Evolutionary conservation across 2,329 filamentous ascomycete species (phyloP), one percentile per base, ranked within the genome.

Genomic region (Karstenula rhodostoma): DNA sequence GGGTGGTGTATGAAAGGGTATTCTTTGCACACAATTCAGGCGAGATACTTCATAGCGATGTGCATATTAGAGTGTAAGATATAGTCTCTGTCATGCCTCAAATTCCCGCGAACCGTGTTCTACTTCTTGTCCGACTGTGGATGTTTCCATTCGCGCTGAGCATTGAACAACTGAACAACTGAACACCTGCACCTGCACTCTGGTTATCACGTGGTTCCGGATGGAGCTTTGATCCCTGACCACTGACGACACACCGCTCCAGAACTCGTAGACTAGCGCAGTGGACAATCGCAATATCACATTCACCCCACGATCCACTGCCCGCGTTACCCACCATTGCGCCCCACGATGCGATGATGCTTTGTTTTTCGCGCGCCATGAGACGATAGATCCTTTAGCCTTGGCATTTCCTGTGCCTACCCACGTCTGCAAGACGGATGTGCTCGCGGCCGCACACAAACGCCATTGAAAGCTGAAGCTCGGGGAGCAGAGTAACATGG

Each of bases 401-500:
- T 40, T 19, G 7, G 37, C 37, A 40, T 40, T n/a, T 15, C n/a
- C 9, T n/a, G 17, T 40, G 37, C 37, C 37, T 8, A 40, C 17
- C 1, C n/a, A n/a, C 37, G 6, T 7, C 17, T n/a, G 17, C 37
- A 40, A 40, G 37, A n/a, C 15, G 37, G 37, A 40, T n/a, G 15
- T 7, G 37, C 42, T 19, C 19, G 42, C 19, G n/a, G 19, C 19
- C n/a, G 19, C 42, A 40, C n/a, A 13, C 17, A 7, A 54, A 44
- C 33, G 19, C 33, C 37, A 6, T 10, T 27, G 51, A 17, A 15
- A 15, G 17, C 5, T 19, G 13, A 35, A 35, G 4, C 52, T 9
- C 27, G 12, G 17, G n/a, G 42, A 32, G 51, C 35, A 12, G 3
- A 54, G 17, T 17, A 19, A 12, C 10, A 70, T 77, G 75, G 65